Base-by-base conservation (phyloP, 1,139 yeast genomes). In the Debaryomyces subglobosus region DNA sequence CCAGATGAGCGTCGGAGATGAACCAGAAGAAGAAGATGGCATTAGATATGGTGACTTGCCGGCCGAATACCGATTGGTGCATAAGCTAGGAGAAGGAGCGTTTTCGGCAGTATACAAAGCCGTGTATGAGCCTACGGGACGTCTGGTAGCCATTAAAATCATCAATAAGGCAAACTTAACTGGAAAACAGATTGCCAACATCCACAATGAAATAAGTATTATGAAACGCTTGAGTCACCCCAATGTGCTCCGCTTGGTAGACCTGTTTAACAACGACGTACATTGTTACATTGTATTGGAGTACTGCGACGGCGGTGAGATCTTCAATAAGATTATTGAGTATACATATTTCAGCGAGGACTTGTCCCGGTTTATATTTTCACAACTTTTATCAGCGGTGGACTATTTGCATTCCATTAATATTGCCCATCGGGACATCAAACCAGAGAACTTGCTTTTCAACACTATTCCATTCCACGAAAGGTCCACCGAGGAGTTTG, bases 361-460 rank as follows among this genome's bases (percentile, higher is more conserved):
- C 54, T 74, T 94, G 48, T 77, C 96, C 5, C 77, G 96, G 40
- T 97, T 92, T 69, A 86, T 92, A 10, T 89, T 94, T 51, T 70
- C 77, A 40, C 99, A 94, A 64, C 84, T 94, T 44, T 90, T 96
- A 8, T 77, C 85, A 45, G 95, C 98, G 0, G 78, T 94, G 21
- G 79, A 84, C 53, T 89, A 89, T 65, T 73, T 94, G 58, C 99
- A 94, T 69, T 84, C 83, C 53, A 41, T 30, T 1, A 96, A 96
- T 45, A 85, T 94, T 39, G 99, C 91, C 16, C 99, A 94, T 65
- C 78, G 99, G 49, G 99, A 94, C 67, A 86, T 94, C 57, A 94
- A 94, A 65, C 98, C 99, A 0, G 99, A 94, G 61, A 94, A 94
- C 66, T 72, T 94, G 47, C 74, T 94, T 45, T 94, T 89, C 66